phyloP scores from a whole-genome alignment of 805 yeast genomes.

The Naumovozyma castellii region DNA sequence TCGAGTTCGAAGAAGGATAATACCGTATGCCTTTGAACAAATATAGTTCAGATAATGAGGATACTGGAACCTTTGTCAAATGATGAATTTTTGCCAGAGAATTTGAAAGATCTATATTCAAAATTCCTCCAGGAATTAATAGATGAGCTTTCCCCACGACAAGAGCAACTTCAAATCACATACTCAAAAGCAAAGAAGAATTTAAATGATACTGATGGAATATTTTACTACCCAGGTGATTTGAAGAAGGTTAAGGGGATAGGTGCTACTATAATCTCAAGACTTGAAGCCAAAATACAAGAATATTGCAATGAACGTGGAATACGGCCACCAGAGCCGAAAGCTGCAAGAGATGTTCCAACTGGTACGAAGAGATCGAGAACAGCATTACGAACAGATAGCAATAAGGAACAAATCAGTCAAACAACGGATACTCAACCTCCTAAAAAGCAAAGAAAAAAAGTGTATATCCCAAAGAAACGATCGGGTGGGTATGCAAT shows the following conservation, averaged over 20 bases:
- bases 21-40: neutral
- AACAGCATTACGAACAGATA: slow-evolving; percentile 12
- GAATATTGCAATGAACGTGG: slow-evolving; percentile 51
- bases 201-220: slow-evolving; percentile 36
- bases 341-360: slow-evolving; percentile 4
- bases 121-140: slow-evolving; percentile 52
- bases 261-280: slow-evolving; percentile 58
- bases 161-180: slow-evolving; percentile 43
- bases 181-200: slow-evolving; percentile 50
- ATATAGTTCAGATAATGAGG: neutral
- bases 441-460: slow-evolving; percentile 15
- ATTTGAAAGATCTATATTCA: slow-evolving; percentile 43
- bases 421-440: slow-evolving; percentile 5
- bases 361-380: slow-evolving; percentile 10
- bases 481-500: slow-evolving; percentile 84
- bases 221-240: slow-evolving; percentile 47
- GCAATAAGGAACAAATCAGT: slow-evolving; percentile 7
- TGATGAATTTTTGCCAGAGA: slow-evolving; percentile 28
- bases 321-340: slow-evolving; percentile 18
- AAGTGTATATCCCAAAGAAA: slow-evolving; percentile 57
- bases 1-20: too few species aligned
- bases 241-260: slow-evolving; percentile 52
- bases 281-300: slow-evolving; percentile 39
- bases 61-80: neutral
- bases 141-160: slow-evolving; percentile 36